Base-by-base conservation (phyloP, 805 yeast species). In the Myxozyma neotropica region DNA sequence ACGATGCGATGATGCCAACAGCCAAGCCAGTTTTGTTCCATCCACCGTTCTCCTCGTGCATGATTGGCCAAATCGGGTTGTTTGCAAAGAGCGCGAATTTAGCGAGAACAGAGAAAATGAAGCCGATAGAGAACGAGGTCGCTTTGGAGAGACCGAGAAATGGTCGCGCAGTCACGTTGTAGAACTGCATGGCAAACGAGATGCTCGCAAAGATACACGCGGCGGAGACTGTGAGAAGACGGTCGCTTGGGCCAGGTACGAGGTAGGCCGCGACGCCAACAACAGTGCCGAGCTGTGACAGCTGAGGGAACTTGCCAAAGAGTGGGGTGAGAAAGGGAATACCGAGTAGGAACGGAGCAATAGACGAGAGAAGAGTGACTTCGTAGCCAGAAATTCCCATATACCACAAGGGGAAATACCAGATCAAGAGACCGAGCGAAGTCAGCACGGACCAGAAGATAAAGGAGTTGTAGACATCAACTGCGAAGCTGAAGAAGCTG, bases 301-400 rank as follows among this genome's bases (percentile, higher is more conserved):
- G 55, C 62, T 79, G 82, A 13, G 92, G 90, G 62, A 70, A 71
- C 2, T 65, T 55, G 2, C 74, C 70, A 46, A 81, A 75, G 8
- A 80, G 61, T 7, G 64, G 64, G 57, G 80, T 75, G 2, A 80
- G 33, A n/a, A 75, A 74, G 15, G 83, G 78, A 15, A 85, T 64
- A 3, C 74, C 73, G 27, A 87, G 74, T 1, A 88, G 42, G 13
- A 85, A 59, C 1, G 96, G 90, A 2, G 88, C 80, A 10, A 84
- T 55, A 39, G 85, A 76, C 23, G 84, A 75, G 5, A 83, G 70
- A 48, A 89, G 78, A 2, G 84, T 80, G 0, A 87, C 87, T 74
- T 94, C 99, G 72, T 88, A 92, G 3, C 99, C 99, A 1, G 96
- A 88, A 57, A 94, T 87, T 5, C 97, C 98, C 97, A 94, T 91